Conservation (phyloP, 768 basidiomycete genomes). For the Suillus plorans region DNA sequence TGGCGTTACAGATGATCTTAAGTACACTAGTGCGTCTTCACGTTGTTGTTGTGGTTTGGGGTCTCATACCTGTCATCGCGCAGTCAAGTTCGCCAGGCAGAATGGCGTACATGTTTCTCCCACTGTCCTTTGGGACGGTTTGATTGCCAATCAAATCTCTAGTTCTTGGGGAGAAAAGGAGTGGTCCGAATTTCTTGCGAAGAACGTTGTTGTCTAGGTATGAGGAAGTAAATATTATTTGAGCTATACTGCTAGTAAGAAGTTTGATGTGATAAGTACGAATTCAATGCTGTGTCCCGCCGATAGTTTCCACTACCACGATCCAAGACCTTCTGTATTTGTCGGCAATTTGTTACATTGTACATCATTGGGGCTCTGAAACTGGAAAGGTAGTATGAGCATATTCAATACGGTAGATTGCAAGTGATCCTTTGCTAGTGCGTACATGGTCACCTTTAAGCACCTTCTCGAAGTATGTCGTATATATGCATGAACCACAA, state of each 20-base stretch:
- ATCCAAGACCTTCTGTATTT: too few species aligned
- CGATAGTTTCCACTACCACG: too few species aligned
- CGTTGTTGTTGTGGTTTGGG: background rate
- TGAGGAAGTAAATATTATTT: background rate
- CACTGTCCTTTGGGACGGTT: conserved; percentile 75
- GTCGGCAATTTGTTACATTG: too few species aligned
- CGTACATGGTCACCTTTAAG: too few species aligned
- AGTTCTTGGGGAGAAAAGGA: conserved; percentile 82
- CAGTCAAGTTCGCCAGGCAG: conserved; percentile 90
- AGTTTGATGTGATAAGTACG: background rate
- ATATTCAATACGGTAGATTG: too few species aligned
- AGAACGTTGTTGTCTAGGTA: conserved; percentile 49
- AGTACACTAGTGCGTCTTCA: conserved; percentile 72
- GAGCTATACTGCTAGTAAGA: background rate
- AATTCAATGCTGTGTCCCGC: background rate
- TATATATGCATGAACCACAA: too few species aligned
- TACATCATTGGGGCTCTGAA: too few species aligned
- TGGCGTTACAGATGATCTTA: conserved; percentile 82
- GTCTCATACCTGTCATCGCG: background rate
- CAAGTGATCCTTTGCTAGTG: too few species aligned
- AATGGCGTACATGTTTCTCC: conserved; percentile 93
- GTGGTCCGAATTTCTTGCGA: conserved; percentile 73
- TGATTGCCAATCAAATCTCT: conserved; percentile 68
- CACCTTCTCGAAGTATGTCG: too few species aligned
- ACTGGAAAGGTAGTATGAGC: too few species aligned